Evolutionary conservation across 2,329 filamentous ascomycete genomes (phyloP), one percentile per base, ranked within the genome.

Genomic region (Cadophora luteo-olivacea): DNA sequence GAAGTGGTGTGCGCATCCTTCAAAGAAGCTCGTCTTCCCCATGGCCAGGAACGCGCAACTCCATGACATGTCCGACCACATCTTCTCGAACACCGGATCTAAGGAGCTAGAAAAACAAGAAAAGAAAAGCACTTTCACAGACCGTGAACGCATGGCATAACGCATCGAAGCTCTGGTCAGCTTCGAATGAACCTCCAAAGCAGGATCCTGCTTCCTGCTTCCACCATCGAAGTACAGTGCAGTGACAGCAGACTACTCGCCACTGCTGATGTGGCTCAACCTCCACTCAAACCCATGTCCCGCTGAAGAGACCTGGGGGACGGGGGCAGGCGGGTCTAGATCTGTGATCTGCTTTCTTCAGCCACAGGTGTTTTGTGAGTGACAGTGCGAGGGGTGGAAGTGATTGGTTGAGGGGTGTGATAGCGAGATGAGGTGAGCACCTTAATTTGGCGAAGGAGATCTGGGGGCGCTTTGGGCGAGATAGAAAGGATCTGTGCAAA

Each of bases 201-300:
- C 36, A 38, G 36, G 36, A 38, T 45, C 41, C 14, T 19, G 36
- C 36, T 8, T 45, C 2, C 3, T 4, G 36, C 12, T 14, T 45
- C 41, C 41, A 19, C 41, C 29, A 29, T 45, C 41, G 4, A 45
- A n/a, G n/a, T n/a, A n/a, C n/a, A n/a, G n/a, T n/a, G n/a, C n/a
- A n/a, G n/a, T n/a, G n/a, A 5, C 41, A 45, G 41, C 41, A 2
- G 9, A 19, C 45, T n/a, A n/a, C 19, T 65, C 54, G 55, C 64
- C 55, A 61, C 64, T 52, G 57, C 22, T 61, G 64, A 66, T 66
- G 64, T 66, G 64, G 64, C 64, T 66, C n/a, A n/a, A n/a, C n/a
- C n/a, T n/a, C n/a, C n/a, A n/a, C n/a, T n/a, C 64, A 36, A 38
- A 61, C 36, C 64, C 64, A 12, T 66, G 64, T 66, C 64, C 55